Percentiles rank a stretch among this genome's conserved stretches.
phyloP scores from a whole-genome alignment of 495 filamentous ascomycete species.

The Platismatia glauca region DNA sequence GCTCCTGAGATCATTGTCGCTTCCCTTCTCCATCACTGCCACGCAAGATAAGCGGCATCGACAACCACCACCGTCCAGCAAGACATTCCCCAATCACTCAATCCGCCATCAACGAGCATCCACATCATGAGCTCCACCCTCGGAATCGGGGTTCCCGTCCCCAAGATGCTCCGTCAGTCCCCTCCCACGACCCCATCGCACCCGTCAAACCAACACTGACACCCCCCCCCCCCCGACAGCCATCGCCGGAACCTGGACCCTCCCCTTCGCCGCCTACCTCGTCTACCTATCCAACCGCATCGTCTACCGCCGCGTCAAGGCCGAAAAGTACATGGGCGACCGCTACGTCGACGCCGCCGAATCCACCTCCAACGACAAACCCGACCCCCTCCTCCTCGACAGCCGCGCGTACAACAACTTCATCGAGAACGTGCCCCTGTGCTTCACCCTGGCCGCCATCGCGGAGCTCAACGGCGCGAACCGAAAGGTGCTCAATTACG shows the following conservation, averaged over 20 bases:
- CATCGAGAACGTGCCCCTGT: constrained; percentile 37
- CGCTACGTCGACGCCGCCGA: constrained; percentile 14
- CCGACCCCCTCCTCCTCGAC: constrained; percentile 27
- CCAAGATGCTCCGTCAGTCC: constrained; percentile 26
- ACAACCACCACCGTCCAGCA: neutral
- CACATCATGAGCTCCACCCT: constrained; percentile 23
- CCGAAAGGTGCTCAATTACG: constrained; percentile 29
- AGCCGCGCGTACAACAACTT: constrained; percentile 35
- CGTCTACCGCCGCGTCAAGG: constrained; percentile 30
- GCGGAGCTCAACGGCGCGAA: constrained; percentile 38
- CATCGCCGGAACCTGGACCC: constrained; percentile 36
- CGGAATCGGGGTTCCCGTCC: constrained; percentile 27
- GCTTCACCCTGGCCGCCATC: constrained; percentile 27
- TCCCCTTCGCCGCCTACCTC: constrained; percentile 40
- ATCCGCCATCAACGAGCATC: neutral
- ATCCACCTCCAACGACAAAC: constrained; percentile 9
- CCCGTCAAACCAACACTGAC: neutral
- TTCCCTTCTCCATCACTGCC: neutral
- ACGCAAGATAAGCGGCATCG: neutral
- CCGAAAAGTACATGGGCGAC: constrained; percentile 31
- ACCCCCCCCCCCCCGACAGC: constrained; percentile 22
- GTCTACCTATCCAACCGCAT: constrained; percentile 35
- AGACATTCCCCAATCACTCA: no score
- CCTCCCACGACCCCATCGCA: neutral
- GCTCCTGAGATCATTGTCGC: neutral